Evolutionary conservation across 1,284 basidiomycete genomes (phyloP), one percentile per base, ranked within the genome.

Genomic region (Ganoderma meredithae): DNA sequence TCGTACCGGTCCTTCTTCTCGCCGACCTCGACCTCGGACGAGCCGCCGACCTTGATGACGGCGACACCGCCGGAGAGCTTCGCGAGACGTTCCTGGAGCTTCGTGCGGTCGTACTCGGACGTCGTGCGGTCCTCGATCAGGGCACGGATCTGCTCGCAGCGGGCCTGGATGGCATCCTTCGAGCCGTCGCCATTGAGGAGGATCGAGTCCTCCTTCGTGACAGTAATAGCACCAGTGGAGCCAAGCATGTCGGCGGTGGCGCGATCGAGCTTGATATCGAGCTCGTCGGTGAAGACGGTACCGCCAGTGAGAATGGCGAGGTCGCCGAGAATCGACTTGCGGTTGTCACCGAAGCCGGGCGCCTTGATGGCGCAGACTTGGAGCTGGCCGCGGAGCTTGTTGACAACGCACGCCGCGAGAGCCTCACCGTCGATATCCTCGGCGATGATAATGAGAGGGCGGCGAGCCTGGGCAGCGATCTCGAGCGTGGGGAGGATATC

Each of bases 1-100:
- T 99, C 97, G 81, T 98, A 99, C 63, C 97, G 88, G 82, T 99
- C 97, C 90, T 99, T 99, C 94, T 99, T 99, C 88, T 99, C 97
- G 19, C 97, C 89, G 72, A 99, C 97, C 84, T 99, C 97, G 68
- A 99, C 97, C 82, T 99, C 97, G 70, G 88, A 92, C 61, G 91
- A 85, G 56, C 97, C 97, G 69, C 97, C 97, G 73, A 99, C 97
- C 83, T 95, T 96, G 89, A 99, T 98, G 80, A 99, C 97, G 39
- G 97, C 97, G 64, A 99, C 97, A 85, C 97, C 97, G 67, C 97
- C 97, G 55, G 88, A 90, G 67, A 99, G 87, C 88, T 99, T 99
- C 73, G 97, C 97, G 53, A 99, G 88, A 73, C 97, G 94, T 82
- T 99, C 97, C 82, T 98, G 96, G 72, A 99, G 89, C 86, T 98